Evolutionary conservation across 2,329 filamentous ascomycete genomes (phyloP).

Genomic region (Escovopsis sp.): DNA sequence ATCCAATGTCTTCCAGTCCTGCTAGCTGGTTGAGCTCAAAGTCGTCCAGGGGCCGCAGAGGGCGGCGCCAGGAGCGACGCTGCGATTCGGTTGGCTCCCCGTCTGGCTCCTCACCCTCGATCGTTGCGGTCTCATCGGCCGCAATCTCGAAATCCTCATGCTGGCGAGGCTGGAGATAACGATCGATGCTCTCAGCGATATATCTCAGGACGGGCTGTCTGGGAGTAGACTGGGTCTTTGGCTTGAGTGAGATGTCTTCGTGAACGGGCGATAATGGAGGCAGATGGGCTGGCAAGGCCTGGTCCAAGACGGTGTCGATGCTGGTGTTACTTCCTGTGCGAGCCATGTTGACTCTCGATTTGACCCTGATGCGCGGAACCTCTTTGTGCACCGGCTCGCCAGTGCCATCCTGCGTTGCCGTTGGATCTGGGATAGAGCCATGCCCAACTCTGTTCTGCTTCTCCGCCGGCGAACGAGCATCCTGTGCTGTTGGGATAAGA

Average conservation of each 20-base stretch:
- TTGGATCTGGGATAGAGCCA: no score
- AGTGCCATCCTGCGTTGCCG: neutral
- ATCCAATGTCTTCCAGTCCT: conserved; percentile 5
- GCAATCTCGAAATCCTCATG: conserved; percentile 18
- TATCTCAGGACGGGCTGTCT: neutral
- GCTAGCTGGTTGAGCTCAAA: conserved; percentile 9
- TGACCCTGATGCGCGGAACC: conserved; percentile 13
- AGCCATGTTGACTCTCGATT: conserved; percentile 18
- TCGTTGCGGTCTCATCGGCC: conserved; percentile 20
- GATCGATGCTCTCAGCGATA: conserved; percentile 14
- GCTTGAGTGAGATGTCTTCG: neutral
- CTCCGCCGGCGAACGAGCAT: no score
- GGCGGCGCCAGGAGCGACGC: conserved; percentile 1
- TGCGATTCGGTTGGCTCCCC: neutral
- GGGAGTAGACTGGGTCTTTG: conserved; percentile 4
- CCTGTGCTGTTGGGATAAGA: no score
- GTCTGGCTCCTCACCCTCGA: neutral
- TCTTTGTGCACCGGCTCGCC: neutral
- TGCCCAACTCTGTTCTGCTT: no score
- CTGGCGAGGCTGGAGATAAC: conserved; percentile 15
- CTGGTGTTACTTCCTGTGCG: conserved; percentile 18
- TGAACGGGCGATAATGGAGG: conserved; percentile 5
- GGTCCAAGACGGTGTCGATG: conserved; percentile 12
- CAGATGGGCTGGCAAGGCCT: conserved; percentile 14
- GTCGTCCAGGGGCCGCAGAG: conserved; percentile 8